Conservation (phyloP, 306 rosid species). For the Hippophae rhamnoides region DNA sequence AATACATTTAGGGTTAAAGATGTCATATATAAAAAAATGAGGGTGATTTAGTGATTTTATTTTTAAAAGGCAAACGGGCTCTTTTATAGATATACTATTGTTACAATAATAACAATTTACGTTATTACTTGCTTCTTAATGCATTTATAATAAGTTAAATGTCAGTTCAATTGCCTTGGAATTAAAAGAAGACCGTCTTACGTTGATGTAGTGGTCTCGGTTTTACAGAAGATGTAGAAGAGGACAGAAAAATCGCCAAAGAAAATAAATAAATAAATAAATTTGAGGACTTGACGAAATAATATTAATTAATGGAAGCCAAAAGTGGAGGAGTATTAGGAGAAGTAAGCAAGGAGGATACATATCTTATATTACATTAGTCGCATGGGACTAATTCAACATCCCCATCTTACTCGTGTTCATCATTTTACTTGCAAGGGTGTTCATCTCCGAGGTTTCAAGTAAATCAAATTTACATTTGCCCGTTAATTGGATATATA, state of each 20-base stretch:
- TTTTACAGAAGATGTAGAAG: neutral
- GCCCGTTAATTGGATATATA: neutral
- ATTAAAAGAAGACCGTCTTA: no score
- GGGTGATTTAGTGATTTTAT: no score
- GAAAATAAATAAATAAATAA: slow-evolving; percentile 13
- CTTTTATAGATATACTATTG: no score
- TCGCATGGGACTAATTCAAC: slow-evolving; percentile 46
- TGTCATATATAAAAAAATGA: no score
- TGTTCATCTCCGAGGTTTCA: slow-evolving; percentile 37
- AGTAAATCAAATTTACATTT: neutral
- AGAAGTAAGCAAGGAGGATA: slow-evolving; percentile 45
- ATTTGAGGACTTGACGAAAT: neutral
- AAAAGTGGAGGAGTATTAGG: slow-evolving; percentile 26
- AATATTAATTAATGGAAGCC: slow-evolving; percentile 34
- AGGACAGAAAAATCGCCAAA: neutral
- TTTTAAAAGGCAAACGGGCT: no score
- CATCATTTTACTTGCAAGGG: slow-evolving; percentile 55
- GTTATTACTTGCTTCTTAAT: no score
- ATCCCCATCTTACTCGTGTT: slow-evolving; percentile 76
- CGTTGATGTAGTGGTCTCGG: no score
- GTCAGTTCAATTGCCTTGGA: no score
- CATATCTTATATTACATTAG: slow-evolving; percentile 65
- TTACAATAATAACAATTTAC: no score
- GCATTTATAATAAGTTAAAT: no score
- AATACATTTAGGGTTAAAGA: no score